A percentile compares a stretch with the other conserved stretches of the same genome.
phyloP scores from a whole-genome alignment of 1,284 basidiomycete genomes.

The Ustilago vetiveriae region DNA sequence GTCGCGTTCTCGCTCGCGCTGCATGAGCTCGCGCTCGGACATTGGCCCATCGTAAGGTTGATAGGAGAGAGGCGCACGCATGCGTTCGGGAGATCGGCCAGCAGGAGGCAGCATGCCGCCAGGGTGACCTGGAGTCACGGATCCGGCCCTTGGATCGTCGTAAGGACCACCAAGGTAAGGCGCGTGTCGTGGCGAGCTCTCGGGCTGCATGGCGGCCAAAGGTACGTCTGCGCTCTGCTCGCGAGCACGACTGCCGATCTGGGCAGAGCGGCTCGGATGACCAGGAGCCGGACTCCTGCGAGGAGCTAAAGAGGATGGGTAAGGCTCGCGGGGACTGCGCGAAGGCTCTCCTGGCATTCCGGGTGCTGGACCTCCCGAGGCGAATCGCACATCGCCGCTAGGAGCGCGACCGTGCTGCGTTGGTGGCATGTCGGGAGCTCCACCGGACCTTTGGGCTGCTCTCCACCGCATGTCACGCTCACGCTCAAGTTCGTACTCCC shows the following conservation, averaged over 20 bases:
- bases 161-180: slow-evolving; percentile 26
- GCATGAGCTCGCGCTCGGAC: slow-evolving; percentile 36
- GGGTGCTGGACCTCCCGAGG: slow-evolving; percentile 15
- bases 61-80: slow-evolving; percentile 36
- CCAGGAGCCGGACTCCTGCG: slow-evolving; percentile 31
- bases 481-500: slow-evolving; percentile 42
- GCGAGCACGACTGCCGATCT: slow-evolving; percentile 16
- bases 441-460: slow-evolving; percentile 29
- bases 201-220: slow-evolving; percentile 28
- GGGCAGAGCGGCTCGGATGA: slow-evolving; percentile 14
- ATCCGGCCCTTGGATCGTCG: slow-evolving; percentile 35
- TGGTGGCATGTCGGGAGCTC: slow-evolving; percentile 24
- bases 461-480: slow-evolving; percentile 50
- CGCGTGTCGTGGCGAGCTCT: slow-evolving; percentile 33
- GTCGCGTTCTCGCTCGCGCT: slow-evolving; percentile 33
- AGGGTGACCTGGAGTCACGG: slow-evolving; percentile 23
- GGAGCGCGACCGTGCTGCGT: slow-evolving; percentile 17
- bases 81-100: slow-evolving; percentile 42
- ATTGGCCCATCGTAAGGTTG: slow-evolving; percentile 30
- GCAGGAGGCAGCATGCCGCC: slow-evolving; percentile 38
- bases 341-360: slow-evolving; percentile 26
- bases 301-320: slow-evolving; percentile 21
- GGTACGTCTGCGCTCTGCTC: slow-evolving; percentile 38
- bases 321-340: slow-evolving; percentile 32
- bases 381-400: slow-evolving; percentile 37